These are phyloP conservation scores for Ophiorrhiza pumila DNA, from an alignment of 257 asterid species.

Conservation along the genomic window DNA sequence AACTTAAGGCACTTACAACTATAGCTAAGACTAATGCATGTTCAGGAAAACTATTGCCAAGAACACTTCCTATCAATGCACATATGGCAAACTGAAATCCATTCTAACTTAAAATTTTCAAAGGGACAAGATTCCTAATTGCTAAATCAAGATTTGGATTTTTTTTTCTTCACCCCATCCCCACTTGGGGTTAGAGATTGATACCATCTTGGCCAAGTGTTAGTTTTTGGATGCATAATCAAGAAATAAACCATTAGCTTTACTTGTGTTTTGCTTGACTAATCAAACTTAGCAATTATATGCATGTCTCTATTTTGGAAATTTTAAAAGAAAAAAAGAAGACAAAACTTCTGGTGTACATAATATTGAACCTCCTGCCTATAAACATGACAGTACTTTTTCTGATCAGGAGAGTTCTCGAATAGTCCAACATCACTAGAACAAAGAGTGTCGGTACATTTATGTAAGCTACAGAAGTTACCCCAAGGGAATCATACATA, in stretches of 20 bases:
- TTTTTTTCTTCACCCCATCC: no score
- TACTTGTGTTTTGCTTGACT: neutral
- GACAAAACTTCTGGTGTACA: neutral
- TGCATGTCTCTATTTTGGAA: no score
- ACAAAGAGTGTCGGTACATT: neutral
- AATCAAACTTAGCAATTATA: no score
- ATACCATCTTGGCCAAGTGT: no score
- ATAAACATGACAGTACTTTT: neutral
- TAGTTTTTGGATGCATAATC: no score
- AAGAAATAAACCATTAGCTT: no score
- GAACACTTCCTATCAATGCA: neutral
- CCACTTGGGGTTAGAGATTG: no score
- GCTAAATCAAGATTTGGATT: no score
- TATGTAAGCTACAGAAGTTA: neutral
- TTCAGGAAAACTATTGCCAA: neutral
- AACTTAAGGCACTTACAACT: neutral
- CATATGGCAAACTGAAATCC: neutral
- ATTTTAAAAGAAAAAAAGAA: neutral
- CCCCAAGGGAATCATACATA: conserved; percentile 3
- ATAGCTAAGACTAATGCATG: no score
- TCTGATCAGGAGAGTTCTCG: neutral
- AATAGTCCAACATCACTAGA: neutral
- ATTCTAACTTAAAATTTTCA: neutral
- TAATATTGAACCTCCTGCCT: no score
- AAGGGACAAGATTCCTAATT: no score